A percentile compares a stretch with the other conserved stretches of the same genome.
Evolutionary conservation across 2,329 filamentous ascomycete genomes (phyloP).

Genomic region (Dactylonectria macrodidyma): DNA sequence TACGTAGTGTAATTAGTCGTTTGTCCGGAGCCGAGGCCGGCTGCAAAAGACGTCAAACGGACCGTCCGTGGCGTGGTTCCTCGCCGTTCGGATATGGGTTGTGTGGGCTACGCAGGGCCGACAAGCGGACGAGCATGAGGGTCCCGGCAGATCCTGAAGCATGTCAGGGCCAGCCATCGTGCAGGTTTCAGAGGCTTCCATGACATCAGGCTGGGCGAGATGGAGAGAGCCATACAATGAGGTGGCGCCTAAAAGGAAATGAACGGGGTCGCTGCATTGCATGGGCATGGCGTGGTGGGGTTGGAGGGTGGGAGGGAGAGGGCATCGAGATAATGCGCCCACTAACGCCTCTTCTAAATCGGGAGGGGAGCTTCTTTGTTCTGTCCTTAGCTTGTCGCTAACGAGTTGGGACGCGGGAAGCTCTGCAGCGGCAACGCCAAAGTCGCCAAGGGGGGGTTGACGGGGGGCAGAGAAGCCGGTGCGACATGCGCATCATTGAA

Average conservation of each 20-base stretch:
- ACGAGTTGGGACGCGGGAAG: constrained; percentile 28
- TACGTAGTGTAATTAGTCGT: background rate
- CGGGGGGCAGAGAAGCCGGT: background rate
- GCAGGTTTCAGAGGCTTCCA: constrained; percentile 36
- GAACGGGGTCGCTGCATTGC: constrained; percentile 48
- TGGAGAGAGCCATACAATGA: background rate
- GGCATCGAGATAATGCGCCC: constrained; percentile 19
- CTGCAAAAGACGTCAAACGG: background rate
- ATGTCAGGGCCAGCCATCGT: constrained; percentile 45
- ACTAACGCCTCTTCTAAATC: background rate
- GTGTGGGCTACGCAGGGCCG: constrained; percentile 1
- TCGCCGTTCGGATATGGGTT: background rate
- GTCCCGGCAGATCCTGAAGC: constrained; percentile 17
- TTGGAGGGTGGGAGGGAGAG: constrained; percentile 3
- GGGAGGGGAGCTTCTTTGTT: background rate
- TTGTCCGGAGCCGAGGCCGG: background rate
- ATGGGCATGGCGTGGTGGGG: constrained; percentile 26
- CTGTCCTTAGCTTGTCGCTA: constrained; percentile 21
- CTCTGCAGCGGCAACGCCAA: constrained; percentile 35
- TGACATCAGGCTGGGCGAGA: constrained; percentile 26
- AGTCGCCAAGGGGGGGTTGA: background rate
- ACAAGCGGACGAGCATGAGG: constrained; percentile 8
- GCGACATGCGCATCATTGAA: constrained; percentile 43
- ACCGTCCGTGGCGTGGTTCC: constrained; percentile 4
- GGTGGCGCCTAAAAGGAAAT: constrained; percentile 42